Evolutionary conservation across 352 stramenopile genomes (phyloP).

Genomic region (Pythium apleroticum): DNA sequence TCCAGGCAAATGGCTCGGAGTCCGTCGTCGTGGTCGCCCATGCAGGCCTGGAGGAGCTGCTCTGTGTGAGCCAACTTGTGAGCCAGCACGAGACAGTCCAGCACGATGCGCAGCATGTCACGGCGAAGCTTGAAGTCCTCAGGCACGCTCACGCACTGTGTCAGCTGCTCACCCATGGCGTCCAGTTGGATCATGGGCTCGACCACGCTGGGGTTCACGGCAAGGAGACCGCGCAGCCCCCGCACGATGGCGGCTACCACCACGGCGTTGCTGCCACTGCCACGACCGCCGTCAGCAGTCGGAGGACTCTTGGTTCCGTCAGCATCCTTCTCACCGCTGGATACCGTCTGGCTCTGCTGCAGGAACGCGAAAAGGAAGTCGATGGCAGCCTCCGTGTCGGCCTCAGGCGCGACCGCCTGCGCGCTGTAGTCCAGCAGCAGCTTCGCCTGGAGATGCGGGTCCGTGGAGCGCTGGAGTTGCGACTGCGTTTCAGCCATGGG

Average conservation of each 20-base stretch:
- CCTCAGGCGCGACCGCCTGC: slow-evolving; percentile 40
- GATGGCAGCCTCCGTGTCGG: slow-evolving; percentile 57
- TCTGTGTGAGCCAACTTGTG: slow-evolving; percentile 41
- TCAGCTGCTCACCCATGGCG: slow-evolving; percentile 76
- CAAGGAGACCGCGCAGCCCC: slow-evolving; percentile 52
- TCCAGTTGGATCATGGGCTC: slow-evolving; percentile 83
- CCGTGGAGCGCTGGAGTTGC: slow-evolving; percentile 38
- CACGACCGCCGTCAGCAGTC: slow-evolving; percentile 10
- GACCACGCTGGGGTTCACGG: slow-evolving; percentile 61
- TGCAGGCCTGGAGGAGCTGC: slow-evolving; percentile 44
- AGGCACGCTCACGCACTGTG: slow-evolving; percentile 68
- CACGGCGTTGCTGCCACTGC: slow-evolving; percentile 32
- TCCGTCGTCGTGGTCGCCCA: slow-evolving; percentile 54
- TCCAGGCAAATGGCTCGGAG: slow-evolving; percentile 59
- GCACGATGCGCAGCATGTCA: slow-evolving; percentile 71
- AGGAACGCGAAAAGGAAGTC: slow-evolving; percentile 84
- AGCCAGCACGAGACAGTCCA: slow-evolving; percentile 61
- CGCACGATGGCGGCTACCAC: slow-evolving; percentile 70
- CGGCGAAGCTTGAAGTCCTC: slow-evolving; percentile 76
- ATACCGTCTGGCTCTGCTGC: slow-evolving; percentile 50
- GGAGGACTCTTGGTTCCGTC: slow-evolving; percentile 11
- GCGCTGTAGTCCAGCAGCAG: slow-evolving; percentile 62
- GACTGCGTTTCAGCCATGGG: slow-evolving; percentile 40
- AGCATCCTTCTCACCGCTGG: slow-evolving; percentile 10
- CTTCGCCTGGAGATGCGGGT: slow-evolving; percentile 63